phyloP scores from a whole-genome alignment of 768 basidiomycete genomes.

The Antrodiella citrinella region DNA sequence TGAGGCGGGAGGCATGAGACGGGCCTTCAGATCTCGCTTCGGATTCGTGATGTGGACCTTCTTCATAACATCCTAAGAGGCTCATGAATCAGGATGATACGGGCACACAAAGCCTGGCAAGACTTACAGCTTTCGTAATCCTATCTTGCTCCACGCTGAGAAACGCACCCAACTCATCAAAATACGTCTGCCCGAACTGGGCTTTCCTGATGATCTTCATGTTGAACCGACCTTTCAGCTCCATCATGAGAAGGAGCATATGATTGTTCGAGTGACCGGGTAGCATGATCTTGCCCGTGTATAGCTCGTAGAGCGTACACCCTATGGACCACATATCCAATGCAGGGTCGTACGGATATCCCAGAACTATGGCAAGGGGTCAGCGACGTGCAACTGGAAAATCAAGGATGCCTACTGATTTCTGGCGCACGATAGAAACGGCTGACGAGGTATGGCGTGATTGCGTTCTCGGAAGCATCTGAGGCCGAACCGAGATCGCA shows the following conservation, averaged over 20 bases:
- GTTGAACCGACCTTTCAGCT: constrained; percentile 90
- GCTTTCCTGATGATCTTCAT: constrained; percentile 91
- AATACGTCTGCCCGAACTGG: constrained; percentile 86
- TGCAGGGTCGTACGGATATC: constrained; percentile 88
- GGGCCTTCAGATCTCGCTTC: constrained; percentile 67
- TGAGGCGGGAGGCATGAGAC: constrained; percentile 73
- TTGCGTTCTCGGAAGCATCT: constrained; percentile 90
- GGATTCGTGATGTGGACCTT: constrained; percentile 83
- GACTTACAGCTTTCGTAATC: constrained; percentile 73
- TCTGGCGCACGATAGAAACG: constrained; percentile 98
- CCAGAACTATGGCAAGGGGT: constrained; percentile 57
- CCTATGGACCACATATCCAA: constrained; percentile 97
- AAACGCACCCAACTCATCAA: constrained; percentile 89
- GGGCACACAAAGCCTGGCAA: constrained; percentile 12
- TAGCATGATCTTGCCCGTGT: constrained; percentile 95
- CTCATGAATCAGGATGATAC: no score
- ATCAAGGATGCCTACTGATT: constrained; percentile 84
- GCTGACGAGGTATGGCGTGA: constrained; percentile 96
- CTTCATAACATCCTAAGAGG: constrained; percentile 64
- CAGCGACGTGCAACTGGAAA: no score
- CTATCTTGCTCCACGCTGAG: constrained; percentile 77
- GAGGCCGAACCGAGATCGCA: constrained; percentile 98
- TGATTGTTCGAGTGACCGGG: constrained; percentile 97
- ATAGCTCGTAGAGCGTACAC: constrained; percentile 93
- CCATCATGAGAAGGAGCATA: constrained; percentile 98